Evolutionary conservation across 345 rosid species (phyloP), one percentile per base, ranked within the genome.

Genomic region (Eucalyptus curtisii): DNA sequence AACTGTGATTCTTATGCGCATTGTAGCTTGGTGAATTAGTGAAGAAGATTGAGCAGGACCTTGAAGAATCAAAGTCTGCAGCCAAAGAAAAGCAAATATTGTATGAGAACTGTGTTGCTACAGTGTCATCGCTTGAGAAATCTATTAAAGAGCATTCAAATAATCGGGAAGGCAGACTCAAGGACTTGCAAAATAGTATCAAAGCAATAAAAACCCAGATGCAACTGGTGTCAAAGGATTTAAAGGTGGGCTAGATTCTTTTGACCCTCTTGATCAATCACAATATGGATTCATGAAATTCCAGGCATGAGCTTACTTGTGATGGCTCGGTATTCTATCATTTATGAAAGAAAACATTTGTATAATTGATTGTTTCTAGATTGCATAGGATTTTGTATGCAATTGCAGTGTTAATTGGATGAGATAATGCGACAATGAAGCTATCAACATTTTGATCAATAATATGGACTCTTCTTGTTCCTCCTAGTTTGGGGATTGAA

Each of bases 21-120:
- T 89, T 89, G 30, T 90, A 97, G 99, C 98, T 98, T 48, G 96
- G 94, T 86, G 99, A 98, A 91, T 89, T 94, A 85, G 98, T 96
- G 45, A 97, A 94, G 94, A 96, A 91, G 92, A 93, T 96, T 90
- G 98, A 97, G 90, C 93, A 90, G 92, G 99, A 97, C 90, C 96
- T 96, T 89, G 95, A 91, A 93, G 97, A 94, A 92, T 94, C 96
- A 86, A 95, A 90, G 90, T 92, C 91, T 87, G 93, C 92, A 49
- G 91, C 92, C 90, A 91, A 94, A 92, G 99, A 95, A 86, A 97
- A 97, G 90, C 94, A 96, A 89, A 89, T 90, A 66, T 90, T 94
- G 87, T 94, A 93, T 91, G 92, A 93, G 88, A 91, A 91, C 57
- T 93, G 95, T 92, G 92, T 92, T n/a, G 91, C 89, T 88, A 89